These are phyloP conservation scores for Lactarius trivialis DNA, from an alignment of 768 basidiomycete species.

Conservation along the genomic window DNA sequence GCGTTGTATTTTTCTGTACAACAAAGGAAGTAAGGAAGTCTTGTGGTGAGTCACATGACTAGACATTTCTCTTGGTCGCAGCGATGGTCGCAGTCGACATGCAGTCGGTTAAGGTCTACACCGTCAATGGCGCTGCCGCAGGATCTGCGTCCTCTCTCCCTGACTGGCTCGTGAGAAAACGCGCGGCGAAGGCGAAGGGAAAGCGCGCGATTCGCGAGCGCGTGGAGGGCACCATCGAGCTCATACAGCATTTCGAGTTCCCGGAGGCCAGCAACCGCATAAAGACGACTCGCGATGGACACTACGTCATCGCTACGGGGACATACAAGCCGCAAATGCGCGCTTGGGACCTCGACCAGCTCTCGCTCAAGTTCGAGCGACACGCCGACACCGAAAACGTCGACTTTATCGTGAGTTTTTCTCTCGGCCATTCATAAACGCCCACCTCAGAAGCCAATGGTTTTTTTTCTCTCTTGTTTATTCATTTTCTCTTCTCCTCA, in stretches of 20 bases:
- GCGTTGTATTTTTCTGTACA: not conserved
- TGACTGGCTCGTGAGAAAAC: conserved; percentile 82
- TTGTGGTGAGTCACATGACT: not conserved
- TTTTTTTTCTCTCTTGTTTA: not conserved
- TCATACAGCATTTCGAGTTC: conserved; percentile 95
- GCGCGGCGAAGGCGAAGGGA: conserved; percentile 56
- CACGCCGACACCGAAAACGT: conserved; percentile 97
- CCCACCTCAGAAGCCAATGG: not conserved
- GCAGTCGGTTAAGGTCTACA: conserved; percentile 75
- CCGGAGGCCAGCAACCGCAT: conserved; percentile 93
- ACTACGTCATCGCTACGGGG: conserved; percentile 89
- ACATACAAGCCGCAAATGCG: conserved; percentile 97
- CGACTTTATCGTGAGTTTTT: conserved; percentile 89
- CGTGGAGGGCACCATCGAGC: conserved; percentile 78
- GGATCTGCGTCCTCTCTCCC: conserved; percentile 89
- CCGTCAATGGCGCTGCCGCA: conserved; percentile 86
- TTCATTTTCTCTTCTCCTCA: too few species aligned
- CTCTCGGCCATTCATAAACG: not conserved
- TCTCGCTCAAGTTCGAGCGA: conserved; percentile 91
- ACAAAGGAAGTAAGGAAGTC: too few species aligned
- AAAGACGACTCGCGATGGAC: conserved; percentile 86
- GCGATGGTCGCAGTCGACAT: conserved; percentile 28
- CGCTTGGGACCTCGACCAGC: conserved; percentile 90
- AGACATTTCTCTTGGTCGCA: not conserved
- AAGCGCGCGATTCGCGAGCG: conserved; percentile 62